Evolutionary conservation across 1,284 basidiomycete genomes (phyloP).

Genomic region (Ustilago loliicola): DNA sequence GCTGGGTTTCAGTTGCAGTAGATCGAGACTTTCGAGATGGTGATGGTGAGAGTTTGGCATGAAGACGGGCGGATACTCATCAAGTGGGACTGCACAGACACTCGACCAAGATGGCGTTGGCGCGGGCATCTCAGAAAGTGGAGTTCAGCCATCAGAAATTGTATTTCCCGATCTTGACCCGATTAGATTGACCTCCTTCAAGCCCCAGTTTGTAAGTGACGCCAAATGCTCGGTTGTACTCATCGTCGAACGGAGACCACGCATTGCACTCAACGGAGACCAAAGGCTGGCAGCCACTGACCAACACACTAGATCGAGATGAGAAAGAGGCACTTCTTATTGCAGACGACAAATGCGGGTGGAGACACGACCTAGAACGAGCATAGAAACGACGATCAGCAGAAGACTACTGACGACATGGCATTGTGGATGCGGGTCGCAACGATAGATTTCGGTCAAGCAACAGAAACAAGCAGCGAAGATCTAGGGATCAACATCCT

Average conservation of each 20-base stretch:
- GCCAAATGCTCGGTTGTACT: neutral
- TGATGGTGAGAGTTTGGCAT: neutral
- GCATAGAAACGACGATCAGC: conserved; percentile 19
- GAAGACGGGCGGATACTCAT: too few relatives aligned
- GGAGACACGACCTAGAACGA: conserved; percentile 13
- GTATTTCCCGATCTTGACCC: neutral
- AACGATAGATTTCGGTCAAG: conserved; percentile 2
- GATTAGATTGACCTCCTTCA: neutral
- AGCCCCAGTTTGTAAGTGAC: neutral
- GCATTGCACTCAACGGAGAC: neutral
- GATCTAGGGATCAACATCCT: conserved; percentile 30
- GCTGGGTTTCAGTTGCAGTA: neutral
- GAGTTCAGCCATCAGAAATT: conserved; percentile 11
- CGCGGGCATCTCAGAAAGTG: conserved; percentile 26
- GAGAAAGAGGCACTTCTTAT: conserved; percentile 12
- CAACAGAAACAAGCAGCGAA: conserved; percentile 15
- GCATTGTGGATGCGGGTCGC: conserved; percentile 5
- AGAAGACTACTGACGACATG: conserved; percentile 20
- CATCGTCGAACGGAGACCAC: neutral
- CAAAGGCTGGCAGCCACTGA: neutral
- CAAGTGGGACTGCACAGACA: neutral
- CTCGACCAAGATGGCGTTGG: conserved; percentile 4
- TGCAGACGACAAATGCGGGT: conserved; percentile 21
- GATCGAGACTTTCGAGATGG: conserved; percentile 5
- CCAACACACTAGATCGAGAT: neutral